phyloP scores from a whole-genome alignment of 257 asterid species.

The Mitragyna speciosa region DNA sequence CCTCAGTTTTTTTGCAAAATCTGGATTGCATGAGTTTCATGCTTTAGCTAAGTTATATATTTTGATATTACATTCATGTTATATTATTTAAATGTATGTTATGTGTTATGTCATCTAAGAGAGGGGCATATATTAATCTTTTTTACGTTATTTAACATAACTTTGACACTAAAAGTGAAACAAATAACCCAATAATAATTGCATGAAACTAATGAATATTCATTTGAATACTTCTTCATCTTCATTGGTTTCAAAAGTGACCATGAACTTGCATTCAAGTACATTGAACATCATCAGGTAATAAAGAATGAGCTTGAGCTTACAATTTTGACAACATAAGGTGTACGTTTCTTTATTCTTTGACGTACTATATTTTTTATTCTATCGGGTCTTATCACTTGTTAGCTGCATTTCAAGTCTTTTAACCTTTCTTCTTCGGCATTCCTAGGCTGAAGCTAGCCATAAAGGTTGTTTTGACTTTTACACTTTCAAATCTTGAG shows the following conservation, averaged over 20 bases:
- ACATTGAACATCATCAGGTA: neutral
- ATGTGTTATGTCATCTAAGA: too few species aligned
- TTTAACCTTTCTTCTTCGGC: too few species aligned
- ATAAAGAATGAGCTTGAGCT: neutral
- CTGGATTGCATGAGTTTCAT: neutral
- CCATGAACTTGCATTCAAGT: neutral
- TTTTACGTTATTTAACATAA: too few species aligned
- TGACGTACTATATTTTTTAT: neutral
- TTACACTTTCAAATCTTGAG: constrained; percentile 3
- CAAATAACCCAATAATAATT: too few species aligned
- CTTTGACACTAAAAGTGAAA: too few species aligned
- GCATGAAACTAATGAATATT: neutral
- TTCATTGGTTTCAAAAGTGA: neutral
- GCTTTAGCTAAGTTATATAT: too few species aligned
- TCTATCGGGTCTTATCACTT: neutral
- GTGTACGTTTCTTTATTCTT: neutral
- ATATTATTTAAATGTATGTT: too few species aligned
- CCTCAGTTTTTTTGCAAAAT: neutral
- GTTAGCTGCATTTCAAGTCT: too few species aligned
- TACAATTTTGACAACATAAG: neutral
- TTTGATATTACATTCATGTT: too few species aligned
- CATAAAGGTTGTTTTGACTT: neutral
- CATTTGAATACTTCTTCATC: neutral
- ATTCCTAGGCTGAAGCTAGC: neutral
- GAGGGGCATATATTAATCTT: too few species aligned